phyloP scores from a whole-genome alignment of 2,329 filamentous ascomycete species.

The Pseudogymnoascus sp. region DNA sequence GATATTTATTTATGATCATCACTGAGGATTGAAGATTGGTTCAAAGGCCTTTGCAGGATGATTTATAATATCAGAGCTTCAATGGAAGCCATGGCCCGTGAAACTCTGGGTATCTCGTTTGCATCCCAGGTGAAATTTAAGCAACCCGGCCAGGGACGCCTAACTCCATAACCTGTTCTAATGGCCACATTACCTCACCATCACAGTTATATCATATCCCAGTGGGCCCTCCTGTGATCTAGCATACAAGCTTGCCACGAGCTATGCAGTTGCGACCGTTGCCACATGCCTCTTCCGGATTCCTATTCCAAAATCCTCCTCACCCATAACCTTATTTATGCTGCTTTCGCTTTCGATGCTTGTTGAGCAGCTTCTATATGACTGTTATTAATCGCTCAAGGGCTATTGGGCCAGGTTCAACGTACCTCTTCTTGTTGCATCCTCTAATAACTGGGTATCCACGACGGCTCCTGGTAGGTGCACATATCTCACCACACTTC shows the following conservation, averaged over 20 bases:
- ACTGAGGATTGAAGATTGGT: neutral
- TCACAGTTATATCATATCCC: slow-evolving; percentile 4
- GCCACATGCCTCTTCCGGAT: neutral
- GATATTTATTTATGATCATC: neutral
- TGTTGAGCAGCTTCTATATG: slow-evolving; percentile 40
- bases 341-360: slow-evolving; percentile 36
- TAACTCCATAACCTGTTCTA: slow-evolving; percentile 10
- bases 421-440: slow-evolving; percentile 57
- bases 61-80: slow-evolving; percentile 8
- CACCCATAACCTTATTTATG: neutral
- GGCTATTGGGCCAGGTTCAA: slow-evolving; percentile 12
- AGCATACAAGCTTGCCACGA: neutral
- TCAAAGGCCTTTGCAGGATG: neutral
- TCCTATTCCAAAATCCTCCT: neutral
- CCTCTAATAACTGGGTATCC: slow-evolving; percentile 61
- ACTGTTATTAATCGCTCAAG: slow-evolving; percentile 17
- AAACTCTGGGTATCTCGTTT: slow-evolving; percentile 11
- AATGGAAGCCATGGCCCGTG: neutral
- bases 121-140: slow-evolving; percentile 8
- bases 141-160: slow-evolving; percentile 7
- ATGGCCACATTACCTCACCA: neutral
- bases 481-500: slow-evolving; percentile 66
- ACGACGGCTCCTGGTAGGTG: slow-evolving; percentile 59
- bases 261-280: neutral
- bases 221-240: neutral